Base-by-base conservation (phyloP, 228 moss, liverwort and hornwort species). In the Sphagnum magellanicum region DNA sequence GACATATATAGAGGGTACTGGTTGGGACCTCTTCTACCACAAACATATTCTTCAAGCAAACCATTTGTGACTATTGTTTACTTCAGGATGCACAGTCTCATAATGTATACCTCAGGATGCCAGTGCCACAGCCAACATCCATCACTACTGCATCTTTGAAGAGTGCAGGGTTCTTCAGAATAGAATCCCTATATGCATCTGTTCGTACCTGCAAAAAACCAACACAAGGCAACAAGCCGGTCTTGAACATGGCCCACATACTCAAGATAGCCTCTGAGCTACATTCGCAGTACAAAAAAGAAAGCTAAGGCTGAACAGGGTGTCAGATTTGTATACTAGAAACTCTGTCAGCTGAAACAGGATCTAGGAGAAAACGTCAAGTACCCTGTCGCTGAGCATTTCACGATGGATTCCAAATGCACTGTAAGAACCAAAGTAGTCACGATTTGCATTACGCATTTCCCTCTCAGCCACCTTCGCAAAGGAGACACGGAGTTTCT, bases 401-500 rank as follows among this genome's bases (percentile, higher is more conserved):
- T 92, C 91, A 57, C 91, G 86, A 68, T 92, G 87, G 59, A 92
- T 92, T 61, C 90, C 87, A 50, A 95, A 89, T 55, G 79, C 86
- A 70, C 95, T 91, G 74, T 91, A 92, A 59, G 92, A 92, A 67
- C 92, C 87, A 76, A 96, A 96, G 77, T 90, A 92, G 50, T 82
- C 87, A 66, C 83, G 87, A 70, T 91, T 87, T 73, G 87, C 88
- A 71, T 83, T 90, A 71, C 79, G 81, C 68, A 83, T 75, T 74
- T 92, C 92, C 70, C 79, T 84, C 49, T 87, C 90, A 17, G 87
- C 92, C 59, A 95, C 95, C 49, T 81, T 75, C 5, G 94, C 77
- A 67, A 94, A 91, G 50, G 86, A 78, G 55, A 91, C 88, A 78
- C 79, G 88, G 0, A 75, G 78, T 68, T 87, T 90, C 53, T 73